A percentile compares a stretch with the other conserved stretches of the same genome.
phyloP scores from a whole-genome alignment of 495 filamentous ascomycete species.

The Chaetomium cochliodes region DNA sequence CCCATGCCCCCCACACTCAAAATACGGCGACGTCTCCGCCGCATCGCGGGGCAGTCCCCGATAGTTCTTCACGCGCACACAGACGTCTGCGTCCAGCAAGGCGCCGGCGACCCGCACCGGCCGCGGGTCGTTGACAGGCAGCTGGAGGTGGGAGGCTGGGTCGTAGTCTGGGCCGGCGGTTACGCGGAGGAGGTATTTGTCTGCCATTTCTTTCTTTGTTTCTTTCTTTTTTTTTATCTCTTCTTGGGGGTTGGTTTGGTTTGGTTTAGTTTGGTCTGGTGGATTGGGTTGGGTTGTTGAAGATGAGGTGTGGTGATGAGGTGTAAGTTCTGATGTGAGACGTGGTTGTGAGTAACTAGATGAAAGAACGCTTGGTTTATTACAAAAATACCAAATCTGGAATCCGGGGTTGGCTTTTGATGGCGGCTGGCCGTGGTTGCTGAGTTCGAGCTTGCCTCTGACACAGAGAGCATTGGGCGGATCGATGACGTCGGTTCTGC shows the following conservation, averaged over 20 bases:
- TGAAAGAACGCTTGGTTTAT: too few species aligned
- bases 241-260: background rate
- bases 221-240: background rate
- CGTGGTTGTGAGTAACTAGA: too few species aligned
- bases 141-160: constrained; percentile 57
- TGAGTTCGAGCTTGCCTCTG: too few species aligned
- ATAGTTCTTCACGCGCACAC: constrained; percentile 65
- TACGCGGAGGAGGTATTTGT: constrained; percentile 67
- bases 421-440: too few species aligned
- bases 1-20: constrained; percentile 63
- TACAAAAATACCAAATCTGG: too few species aligned
- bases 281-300: background rate
- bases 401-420: too few species aligned
- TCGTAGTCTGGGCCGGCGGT: constrained; percentile 77
- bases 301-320: too few species aligned
- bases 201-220: constrained; percentile 50
- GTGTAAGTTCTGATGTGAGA: too few species aligned
- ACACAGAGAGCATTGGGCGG: background rate
- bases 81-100: constrained; percentile 59
- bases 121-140: constrained; percentile 67
- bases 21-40: constrained; percentile 66
- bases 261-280: background rate
- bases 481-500: constrained; percentile 14
- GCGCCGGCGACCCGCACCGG: constrained; percentile 55
- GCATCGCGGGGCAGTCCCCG: constrained; percentile 58